These are phyloP conservation scores for Ogataea paraovalis DNA, from an alignment of 805 yeast genomes.

Conservation along the genomic window DNA sequence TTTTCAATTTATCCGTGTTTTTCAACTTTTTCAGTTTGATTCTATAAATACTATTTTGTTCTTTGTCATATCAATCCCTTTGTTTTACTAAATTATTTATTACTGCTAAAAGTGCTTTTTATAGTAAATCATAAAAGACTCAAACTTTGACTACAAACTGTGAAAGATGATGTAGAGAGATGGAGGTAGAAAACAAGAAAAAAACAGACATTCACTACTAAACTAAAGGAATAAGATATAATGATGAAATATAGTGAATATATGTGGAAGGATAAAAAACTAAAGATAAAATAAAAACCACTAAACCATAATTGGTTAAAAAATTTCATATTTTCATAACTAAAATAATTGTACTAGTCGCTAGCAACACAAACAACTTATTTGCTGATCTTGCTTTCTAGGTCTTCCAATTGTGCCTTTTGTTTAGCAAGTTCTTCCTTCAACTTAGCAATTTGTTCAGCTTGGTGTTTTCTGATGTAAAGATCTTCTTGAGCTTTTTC, in stretches of 20 bases:
- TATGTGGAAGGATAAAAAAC: too few species aligned
- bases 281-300: not conserved
- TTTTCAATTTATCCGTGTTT: not conserved
- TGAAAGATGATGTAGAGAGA: not conserved
- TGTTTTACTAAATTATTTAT: not conserved
- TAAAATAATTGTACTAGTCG: not conserved
- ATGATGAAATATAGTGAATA: not conserved
- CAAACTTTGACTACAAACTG: not conserved
- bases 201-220: not conserved
- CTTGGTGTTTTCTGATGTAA: slow-evolving; percentile 85
- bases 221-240: not conserved
- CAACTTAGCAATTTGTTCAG: slow-evolving; percentile 75
- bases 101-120: not conserved
- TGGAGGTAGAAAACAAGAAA: not conserved
- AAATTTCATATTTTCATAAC: not conserved
- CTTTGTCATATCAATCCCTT: not conserved
- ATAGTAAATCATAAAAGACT: not conserved
- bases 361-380: not conserved
- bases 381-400: slow-evolving; percentile 41
- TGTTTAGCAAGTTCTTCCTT: slow-evolving; percentile 75
- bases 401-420: slow-evolving; percentile 51
- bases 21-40: not conserved
- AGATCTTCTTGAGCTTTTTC: slow-evolving; percentile 90
- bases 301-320: not conserved
- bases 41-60: not conserved